Conservation (phyloP, 1,139 yeast species). For the Geotrichum klebahnii region DNA sequence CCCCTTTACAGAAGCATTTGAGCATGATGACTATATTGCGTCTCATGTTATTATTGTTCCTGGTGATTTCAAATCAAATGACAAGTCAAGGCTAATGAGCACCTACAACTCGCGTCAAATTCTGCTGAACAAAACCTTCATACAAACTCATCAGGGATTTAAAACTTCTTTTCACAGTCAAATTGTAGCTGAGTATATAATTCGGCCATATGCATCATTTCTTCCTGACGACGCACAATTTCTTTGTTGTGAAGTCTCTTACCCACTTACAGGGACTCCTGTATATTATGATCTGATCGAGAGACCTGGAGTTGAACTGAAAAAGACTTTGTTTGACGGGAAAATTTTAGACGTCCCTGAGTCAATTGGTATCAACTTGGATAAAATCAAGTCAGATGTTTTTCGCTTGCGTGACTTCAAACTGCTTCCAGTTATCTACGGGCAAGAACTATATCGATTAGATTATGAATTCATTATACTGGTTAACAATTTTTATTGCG, state of each 20-base stretch:
- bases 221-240: conserved; percentile 48
- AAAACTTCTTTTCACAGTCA: conserved; percentile 46
- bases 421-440: conserved; percentile 31
- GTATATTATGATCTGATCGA: conserved; percentile 17
- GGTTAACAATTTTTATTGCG: conserved; percentile 41
- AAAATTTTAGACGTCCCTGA: conserved; percentile 19
- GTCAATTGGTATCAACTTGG: conserved; percentile 25
- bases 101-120: conserved; percentile 62
- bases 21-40: conserved; percentile 61
- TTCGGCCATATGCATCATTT: conserved; percentile 46
- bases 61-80: conserved; percentile 41
- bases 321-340: neutral
- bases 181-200: conserved; percentile 47
- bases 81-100: conserved; percentile 48
- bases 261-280: conserved; percentile 44
- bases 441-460: conserved; percentile 32
- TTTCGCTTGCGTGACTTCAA: conserved; percentile 17
- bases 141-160: conserved; percentile 49
- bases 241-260: conserved; percentile 48
- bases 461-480: conserved; percentile 35
- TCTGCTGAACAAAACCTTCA: conserved; percentile 51
- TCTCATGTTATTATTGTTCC: conserved; percentile 58
- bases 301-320: neutral
- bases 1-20: conserved; percentile 55
- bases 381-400: conserved; percentile 22